Evolutionary conservation across 2,329 filamentous ascomycete genomes (phyloP), one percentile per base, ranked within the genome.

Genomic region (Diaporthe sp.): DNA sequence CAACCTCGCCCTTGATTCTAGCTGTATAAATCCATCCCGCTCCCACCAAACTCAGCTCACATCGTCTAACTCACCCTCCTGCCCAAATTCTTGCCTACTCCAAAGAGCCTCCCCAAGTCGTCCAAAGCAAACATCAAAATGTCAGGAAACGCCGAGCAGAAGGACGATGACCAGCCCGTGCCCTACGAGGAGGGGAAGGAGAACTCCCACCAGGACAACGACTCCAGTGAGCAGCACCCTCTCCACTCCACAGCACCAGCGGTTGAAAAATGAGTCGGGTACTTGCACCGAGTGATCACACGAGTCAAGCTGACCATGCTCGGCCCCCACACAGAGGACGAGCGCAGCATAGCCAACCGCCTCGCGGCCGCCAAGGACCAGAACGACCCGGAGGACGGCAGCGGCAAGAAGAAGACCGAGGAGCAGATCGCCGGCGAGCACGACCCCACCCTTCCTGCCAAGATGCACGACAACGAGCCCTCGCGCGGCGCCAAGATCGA

Each of bases 401-500:
- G 74, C 72, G 74, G 74, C 69, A 75, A 81, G 30, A 77, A 78
- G 66, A 80, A 81, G 27, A 79, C 78, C 2, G 79, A 81, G 59
- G 79, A 80, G 22, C 73, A 76, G n/a, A 78, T 79, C 59, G 79
- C 80, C 22, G 79, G 73, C 55, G 79, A 77, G 71, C 75, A 73
- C 1, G 75, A 77, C 55, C 72, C 74, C 9, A 75, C 74, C 30
- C 68, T 74, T 0, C 74, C 74, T 2, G 93, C 93, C 71, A 88
- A 84, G 77, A 81, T 88, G 77, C 93, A 95, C 80, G 93, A 93
- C 74, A 95, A 95, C 81, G 88, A 94, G 84, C 93, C 93, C 2
- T 93, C 91, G 22, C 90, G 86, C 79, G 93, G 93, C n/a, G 93
- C 93, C 30, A 89, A 93, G 86, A 88, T 94, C 72, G 93, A 95